Evolutionary conservation across 1,284 basidiomycete species (phyloP).

Genomic region (Cystobasidiaceae sp.): DNA sequence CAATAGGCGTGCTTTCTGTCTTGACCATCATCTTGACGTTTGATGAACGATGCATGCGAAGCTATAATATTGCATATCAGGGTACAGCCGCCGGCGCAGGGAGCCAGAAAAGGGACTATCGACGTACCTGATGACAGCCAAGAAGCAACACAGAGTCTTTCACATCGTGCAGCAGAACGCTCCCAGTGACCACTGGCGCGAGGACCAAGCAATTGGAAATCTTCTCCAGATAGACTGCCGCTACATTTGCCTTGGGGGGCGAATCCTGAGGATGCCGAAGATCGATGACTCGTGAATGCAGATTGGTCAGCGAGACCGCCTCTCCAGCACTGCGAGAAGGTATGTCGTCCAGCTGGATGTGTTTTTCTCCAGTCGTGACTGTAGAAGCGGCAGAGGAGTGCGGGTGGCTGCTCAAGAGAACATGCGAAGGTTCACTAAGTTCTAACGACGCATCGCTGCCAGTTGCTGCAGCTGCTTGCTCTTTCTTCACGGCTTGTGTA

Average conservation of each 20-base stretch:
- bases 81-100: background rate
- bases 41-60: constrained; percentile 16
- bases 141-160: constrained; percentile 5
- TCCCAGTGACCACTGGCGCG: constrained; percentile 7
- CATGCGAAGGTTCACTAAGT: too few species aligned
- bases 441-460: too few species aligned
- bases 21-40: constrained; percentile 4
- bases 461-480: too few species aligned
- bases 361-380: too few species aligned
- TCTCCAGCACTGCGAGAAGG: background rate
- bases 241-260: background rate
- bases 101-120: background rate
- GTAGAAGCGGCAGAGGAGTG: too few species aligned
- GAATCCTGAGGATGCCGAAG: background rate
- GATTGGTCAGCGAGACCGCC: background rate
- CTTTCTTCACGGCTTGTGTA: too few species aligned
- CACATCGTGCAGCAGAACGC: constrained; percentile 18
- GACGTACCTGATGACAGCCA: constrained; percentile 27
- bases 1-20: constrained; percentile 17
- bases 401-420: too few species aligned
- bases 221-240: constrained; percentile 1
- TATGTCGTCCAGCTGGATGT: too few species aligned
- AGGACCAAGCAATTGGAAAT: constrained; percentile 1
- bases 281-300: background rate
- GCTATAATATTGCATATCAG: background rate